A percentile compares a stretch with the other conserved stretches of the same genome.
These are phyloP conservation scores for Galerina marginata DNA, from an alignment of 768 basidiomycete species.

Conservation along the genomic window DNA sequence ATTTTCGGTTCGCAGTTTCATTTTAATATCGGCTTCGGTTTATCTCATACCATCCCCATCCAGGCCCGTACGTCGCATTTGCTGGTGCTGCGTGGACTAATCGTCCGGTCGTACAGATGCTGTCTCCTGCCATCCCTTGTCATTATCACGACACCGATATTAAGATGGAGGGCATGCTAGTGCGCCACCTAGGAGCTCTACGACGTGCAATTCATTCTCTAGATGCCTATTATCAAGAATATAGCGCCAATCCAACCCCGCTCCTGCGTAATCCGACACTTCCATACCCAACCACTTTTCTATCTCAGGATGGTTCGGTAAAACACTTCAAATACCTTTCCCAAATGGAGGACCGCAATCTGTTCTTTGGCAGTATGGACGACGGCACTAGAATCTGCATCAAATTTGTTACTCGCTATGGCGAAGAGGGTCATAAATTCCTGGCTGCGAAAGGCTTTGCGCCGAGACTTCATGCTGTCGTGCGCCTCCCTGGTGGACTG, in stretches of 20 bases:
- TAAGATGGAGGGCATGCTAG: constrained; percentile 8
- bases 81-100: constrained; percentile 31
- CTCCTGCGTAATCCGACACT: constrained; percentile 7
- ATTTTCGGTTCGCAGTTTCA: constrained; percentile 26
- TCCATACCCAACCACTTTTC: constrained; percentile 21
- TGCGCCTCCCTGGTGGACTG: constrained; percentile 33
- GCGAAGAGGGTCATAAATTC: constrained; percentile 29
- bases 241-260: constrained; percentile 6
- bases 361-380: constrained; percentile 24
- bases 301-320: constrained; percentile 12
- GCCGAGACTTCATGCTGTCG: constrained; percentile 29
- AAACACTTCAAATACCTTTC: constrained; percentile 23
- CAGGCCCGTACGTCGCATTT: constrained; percentile 33
- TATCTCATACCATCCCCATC: background rate
- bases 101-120: constrained; percentile 26
- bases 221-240: constrained; percentile 28
- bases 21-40: background rate
- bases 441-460: constrained; percentile 28
- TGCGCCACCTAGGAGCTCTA: constrained; percentile 32
- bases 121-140: constrained; percentile 29
- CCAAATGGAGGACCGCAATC: constrained; percentile 11
- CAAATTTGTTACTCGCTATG: constrained; percentile 35
- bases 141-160: constrained; percentile 27
- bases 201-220: constrained; percentile 26
- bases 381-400: constrained; percentile 25